A percentile compares a stretch with the other conserved stretches of the same genome.
Evolutionary conservation across 441 rosid species (phyloP).

Genomic region (Populus trichocarpa): DNA sequence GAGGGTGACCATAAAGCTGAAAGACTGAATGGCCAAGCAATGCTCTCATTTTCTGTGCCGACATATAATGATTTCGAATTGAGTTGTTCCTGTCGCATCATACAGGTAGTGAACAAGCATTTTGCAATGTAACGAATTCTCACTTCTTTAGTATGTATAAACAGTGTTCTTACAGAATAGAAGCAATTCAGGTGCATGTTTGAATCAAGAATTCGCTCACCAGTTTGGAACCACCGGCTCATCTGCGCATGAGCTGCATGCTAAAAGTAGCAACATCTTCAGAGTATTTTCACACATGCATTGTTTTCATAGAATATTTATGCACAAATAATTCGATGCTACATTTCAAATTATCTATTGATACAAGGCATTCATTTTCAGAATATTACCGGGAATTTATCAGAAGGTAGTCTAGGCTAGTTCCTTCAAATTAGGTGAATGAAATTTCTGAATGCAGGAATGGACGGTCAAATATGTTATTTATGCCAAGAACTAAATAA

Average conservation of each 20-base stretch:
- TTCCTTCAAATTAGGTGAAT: neutral
- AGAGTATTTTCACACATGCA: neutral
- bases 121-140: neutral
- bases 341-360: neutral
- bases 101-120: neutral
- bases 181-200: neutral
- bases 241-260: neutral
- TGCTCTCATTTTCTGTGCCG: neutral
- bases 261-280: neutral
- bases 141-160: neutral
- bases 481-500: too few relatives aligned
- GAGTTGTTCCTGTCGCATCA: neutral
- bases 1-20: neutral
- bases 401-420: neutral
- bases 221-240: neutral
- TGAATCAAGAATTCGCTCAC: neutral
- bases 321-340: neutral
- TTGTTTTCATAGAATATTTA: neutral
- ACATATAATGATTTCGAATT: neutral
- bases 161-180: neutral
- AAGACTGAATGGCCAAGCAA: neutral
- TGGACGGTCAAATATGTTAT: neutral
- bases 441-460: neutral
- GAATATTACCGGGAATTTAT: neutral
- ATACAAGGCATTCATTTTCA: neutral